Conservation (phyloP, 352 stramenopile species). For the Pythium coloratum region DNA sequence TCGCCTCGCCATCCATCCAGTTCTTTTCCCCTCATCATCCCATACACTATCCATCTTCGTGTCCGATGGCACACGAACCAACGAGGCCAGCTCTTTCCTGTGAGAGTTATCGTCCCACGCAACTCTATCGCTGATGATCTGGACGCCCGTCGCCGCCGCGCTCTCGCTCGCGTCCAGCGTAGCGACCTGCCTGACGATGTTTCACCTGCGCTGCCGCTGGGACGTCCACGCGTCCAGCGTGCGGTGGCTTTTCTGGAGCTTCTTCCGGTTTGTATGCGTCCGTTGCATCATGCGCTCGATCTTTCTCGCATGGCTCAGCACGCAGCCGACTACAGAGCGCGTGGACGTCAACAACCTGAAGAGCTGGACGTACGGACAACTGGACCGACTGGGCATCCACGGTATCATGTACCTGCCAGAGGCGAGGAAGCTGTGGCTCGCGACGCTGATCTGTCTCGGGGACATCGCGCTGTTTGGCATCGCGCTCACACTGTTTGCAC, state of each 20-base stretch:
- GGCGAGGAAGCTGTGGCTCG: slow-evolving; percentile 4
- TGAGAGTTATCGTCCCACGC: no score
- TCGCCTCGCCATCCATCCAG: no score
- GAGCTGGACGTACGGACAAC: slow-evolving; percentile 18
- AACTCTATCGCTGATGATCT: slow-evolving; percentile 2
- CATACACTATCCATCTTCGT: no score
- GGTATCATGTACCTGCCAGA: slow-evolving; percentile 34
- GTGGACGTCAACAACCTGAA: slow-evolving; percentile 8
- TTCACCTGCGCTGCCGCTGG: slow-evolving; percentile 24
- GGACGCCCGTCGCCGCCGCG: slow-evolving; percentile 9
- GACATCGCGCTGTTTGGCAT: slow-evolving; percentile 55
- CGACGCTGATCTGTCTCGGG: slow-evolving; percentile 19
- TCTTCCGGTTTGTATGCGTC: slow-evolving; percentile 52
- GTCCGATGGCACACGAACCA: no score
- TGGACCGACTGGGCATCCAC: slow-evolving; percentile 53
- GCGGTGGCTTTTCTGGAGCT: slow-evolving; percentile 62
- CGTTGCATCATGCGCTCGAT: slow-evolving; percentile 41
- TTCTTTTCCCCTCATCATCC: no score
- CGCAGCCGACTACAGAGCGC: neutral
- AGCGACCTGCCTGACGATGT: slow-evolving; percentile 23
- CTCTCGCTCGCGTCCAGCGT: slow-evolving; percentile 11
- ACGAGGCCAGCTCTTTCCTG: no score
- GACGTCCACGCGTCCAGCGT: slow-evolving; percentile 37
- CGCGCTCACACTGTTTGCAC: slow-evolving; percentile 49
- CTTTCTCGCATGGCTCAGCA: slow-evolving; percentile 40